These are phyloP conservation scores for Microsporum audouinii DNA, from an alignment of 2,329 filamentous ascomycete genomes.

Conservation along the genomic window DNA sequence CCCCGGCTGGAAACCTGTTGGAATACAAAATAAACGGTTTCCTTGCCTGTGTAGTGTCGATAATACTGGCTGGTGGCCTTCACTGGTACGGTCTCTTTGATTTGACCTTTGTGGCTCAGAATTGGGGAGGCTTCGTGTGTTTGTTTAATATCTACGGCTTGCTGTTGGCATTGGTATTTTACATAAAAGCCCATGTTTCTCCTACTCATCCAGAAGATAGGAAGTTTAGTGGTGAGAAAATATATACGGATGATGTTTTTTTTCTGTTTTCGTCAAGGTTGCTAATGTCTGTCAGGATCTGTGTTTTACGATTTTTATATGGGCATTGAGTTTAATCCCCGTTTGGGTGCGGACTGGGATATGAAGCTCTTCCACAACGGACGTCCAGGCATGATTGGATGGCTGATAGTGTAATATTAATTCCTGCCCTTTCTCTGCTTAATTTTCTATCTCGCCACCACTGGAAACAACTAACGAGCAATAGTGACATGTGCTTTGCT, in stretches of 20 bases:
- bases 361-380: slow-evolving; percentile 41
- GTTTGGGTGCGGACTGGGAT: slow-evolving; percentile 35
- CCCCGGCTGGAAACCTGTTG: slow-evolving; percentile 35
- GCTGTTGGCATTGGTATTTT: slow-evolving; percentile 24
- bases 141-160: slow-evolving; percentile 31
- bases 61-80: slow-evolving; percentile 22
- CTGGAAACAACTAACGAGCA: not conserved
- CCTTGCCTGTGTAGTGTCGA: slow-evolving; percentile 31
- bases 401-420: slow-evolving; percentile 34
- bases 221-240: slow-evolving; percentile 29
- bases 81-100: slow-evolving; percentile 25
- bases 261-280: not conserved
- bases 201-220: slow-evolving; percentile 34
- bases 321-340: slow-evolving; percentile 39
- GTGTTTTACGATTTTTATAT: slow-evolving; percentile 37
- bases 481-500: slow-evolving; percentile 30
- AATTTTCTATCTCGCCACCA: not conserved
- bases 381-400: slow-evolving; percentile 38
- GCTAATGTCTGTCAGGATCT: slow-evolving; percentile 18
- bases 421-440: slow-evolving; percentile 11
- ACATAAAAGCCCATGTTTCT: slow-evolving; percentile 30
- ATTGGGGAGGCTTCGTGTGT: slow-evolving; percentile 34
- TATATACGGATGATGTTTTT: not conserved
- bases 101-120: slow-evolving; percentile 32
- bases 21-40: slow-evolving; percentile 37